These are phyloP conservation scores for Dactylonectria estremocensis DNA, from an alignment of 2,329 filamentous ascomycete species.

Conservation along the genomic window DNA sequence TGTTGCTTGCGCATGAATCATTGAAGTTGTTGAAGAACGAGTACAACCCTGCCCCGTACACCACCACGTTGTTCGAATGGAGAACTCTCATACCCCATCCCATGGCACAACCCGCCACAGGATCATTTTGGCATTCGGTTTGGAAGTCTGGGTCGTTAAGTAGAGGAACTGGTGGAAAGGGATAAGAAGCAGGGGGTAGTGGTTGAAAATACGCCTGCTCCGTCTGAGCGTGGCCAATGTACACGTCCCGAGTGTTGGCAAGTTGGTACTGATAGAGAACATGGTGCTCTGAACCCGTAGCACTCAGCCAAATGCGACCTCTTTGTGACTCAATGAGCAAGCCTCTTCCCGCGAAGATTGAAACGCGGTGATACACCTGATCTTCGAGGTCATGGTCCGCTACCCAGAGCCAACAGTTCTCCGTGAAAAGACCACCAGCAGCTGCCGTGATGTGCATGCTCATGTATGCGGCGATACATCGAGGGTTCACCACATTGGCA, in stretches of 20 bases:
- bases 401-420: constrained; percentile 64
- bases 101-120: constrained; percentile 63
- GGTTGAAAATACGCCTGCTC: constrained; percentile 82
- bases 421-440: constrained; percentile 58
- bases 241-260: constrained; percentile 71
- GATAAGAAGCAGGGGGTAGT: constrained; percentile 70
- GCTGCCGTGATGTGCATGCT: constrained; percentile 59
- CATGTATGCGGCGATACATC: constrained; percentile 61
- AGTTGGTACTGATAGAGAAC: constrained; percentile 80
- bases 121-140: constrained; percentile 58
- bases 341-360: constrained; percentile 68
- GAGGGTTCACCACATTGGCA: constrained; percentile 42
- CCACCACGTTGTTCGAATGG: constrained; percentile 67
- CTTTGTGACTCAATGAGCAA: constrained; percentile 59
- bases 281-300: constrained; percentile 76
- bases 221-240: constrained; percentile 76
- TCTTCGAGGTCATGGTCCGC: constrained; percentile 72
- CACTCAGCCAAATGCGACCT: constrained; percentile 71
- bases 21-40: constrained; percentile 78
- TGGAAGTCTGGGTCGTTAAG: constrained; percentile 50
- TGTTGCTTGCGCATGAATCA: constrained; percentile 61
- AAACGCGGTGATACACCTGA: constrained; percentile 62
- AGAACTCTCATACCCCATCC: constrained; percentile 78
- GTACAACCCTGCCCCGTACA: constrained; percentile 78
- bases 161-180: constrained; percentile 64